A percentile compares a stretch with the other conserved stretches of the same genome.
Evolutionary conservation across 148 eudicot genomes (phyloP).

Genomic region (Hydrangea macrophylla): DNA sequence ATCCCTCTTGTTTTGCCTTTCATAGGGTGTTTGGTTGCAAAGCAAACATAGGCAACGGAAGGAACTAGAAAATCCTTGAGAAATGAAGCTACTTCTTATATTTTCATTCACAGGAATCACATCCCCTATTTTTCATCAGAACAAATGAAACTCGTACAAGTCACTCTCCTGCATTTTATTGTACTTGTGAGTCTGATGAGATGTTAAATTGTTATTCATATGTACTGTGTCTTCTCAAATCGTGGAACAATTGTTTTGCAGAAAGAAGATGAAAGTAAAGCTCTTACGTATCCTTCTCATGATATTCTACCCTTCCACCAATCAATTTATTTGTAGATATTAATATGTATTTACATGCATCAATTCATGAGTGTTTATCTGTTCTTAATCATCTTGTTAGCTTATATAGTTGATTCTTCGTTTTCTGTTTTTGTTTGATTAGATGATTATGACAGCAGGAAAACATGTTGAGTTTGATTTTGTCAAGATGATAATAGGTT

Average conservation of each 20-base stretch:
- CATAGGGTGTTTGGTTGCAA: background rate
- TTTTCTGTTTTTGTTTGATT: too few species aligned
- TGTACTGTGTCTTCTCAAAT: background rate
- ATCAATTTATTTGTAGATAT: background rate
- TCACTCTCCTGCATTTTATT: background rate
- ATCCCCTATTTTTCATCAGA: background rate
- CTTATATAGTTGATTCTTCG: too few species aligned
- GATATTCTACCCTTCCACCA: background rate
- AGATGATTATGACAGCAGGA: too few species aligned
- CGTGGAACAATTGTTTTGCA: constrained; percentile 18
- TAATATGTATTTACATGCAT: too few species aligned
- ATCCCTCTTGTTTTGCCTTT: too few species aligned
- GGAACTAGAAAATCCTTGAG: background rate
- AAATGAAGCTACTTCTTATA: background rate
- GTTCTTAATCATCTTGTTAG: too few species aligned
- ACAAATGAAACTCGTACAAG: background rate
- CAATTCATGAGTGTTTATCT: too few species aligned
- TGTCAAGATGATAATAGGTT: too few species aligned
- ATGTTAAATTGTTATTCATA: background rate
- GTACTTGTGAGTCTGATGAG: background rate
- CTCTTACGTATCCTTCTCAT: constrained; percentile 55
- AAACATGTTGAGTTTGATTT: too few species aligned
- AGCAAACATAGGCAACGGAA: background rate
- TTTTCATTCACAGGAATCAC: background rate
- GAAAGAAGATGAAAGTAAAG: constrained; percentile 71